A percentile compares a stretch with the other conserved stretches of the same genome.
Conservation (phyloP, 2,329 filamentous ascomycete species). For the Fusarium duplospermum region DNA sequence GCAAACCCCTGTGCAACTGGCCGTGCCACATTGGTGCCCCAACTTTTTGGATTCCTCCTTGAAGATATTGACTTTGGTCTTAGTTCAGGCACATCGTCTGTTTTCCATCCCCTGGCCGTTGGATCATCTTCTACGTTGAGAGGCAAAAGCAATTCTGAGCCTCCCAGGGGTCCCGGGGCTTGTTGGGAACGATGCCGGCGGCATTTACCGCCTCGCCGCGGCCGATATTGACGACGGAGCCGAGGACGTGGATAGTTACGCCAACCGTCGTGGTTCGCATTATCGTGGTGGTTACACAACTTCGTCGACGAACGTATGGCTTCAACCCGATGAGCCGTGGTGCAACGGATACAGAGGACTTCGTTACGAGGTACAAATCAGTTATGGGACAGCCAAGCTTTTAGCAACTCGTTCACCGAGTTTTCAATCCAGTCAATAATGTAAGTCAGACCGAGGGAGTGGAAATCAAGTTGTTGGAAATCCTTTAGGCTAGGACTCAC, state of each 20-base stretch:
- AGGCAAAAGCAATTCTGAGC: background rate
- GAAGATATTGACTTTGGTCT: background rate
- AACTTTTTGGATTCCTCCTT: background rate
- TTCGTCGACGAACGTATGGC: background rate
- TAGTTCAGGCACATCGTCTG: background rate
- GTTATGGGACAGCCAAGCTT: background rate
- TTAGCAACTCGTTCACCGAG: background rate
- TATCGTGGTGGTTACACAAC: slow-evolving; percentile 15
- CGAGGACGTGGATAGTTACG: background rate
- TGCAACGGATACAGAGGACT: slow-evolving; percentile 8
- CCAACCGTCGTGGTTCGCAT: slow-evolving; percentile 7
- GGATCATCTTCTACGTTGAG: background rate
- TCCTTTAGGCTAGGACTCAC: background rate
- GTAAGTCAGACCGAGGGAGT: background rate
- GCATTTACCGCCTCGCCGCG: background rate
- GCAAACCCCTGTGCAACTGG: slow-evolving; percentile 15
- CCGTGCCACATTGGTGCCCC: slow-evolving; percentile 24
- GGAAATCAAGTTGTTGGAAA: background rate
- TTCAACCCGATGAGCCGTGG: slow-evolving; percentile 14
- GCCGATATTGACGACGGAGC: slow-evolving; percentile 4
- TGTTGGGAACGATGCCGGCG: background rate
- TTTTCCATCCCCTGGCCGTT: slow-evolving; percentile 1
- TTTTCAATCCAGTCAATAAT: background rate
- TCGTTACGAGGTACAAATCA: slow-evolving; percentile 19
- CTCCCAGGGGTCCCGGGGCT: background rate